Evolutionary conservation across 202 grass and related monocot species (phyloP).

Genomic region (Zoysia matrella): DNA sequence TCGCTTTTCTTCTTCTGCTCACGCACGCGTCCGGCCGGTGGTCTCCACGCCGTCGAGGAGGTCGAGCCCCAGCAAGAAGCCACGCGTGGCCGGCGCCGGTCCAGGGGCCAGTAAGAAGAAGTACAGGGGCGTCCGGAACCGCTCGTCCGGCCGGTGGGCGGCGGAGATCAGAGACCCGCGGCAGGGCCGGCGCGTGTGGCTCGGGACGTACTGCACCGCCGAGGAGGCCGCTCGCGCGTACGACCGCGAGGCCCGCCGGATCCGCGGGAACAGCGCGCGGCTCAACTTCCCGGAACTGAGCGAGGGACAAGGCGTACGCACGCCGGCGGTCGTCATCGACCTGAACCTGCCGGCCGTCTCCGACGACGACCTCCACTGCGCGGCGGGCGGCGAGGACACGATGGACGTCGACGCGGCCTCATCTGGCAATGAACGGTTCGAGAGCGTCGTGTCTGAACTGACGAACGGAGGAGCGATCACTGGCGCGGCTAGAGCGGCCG

Average conservation of each 20-base stretch:
- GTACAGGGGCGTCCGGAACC: conserved; percentile 49
- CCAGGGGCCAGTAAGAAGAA: background rate
- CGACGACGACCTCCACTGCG: background rate
- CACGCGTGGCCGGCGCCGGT: background rate
- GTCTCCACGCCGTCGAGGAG: background rate
- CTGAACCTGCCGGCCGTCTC: conserved; percentile 43
- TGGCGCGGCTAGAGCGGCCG: background rate
- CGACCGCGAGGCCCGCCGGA: conserved; percentile 38
- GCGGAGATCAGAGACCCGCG: background rate
- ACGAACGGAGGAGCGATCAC: background rate
- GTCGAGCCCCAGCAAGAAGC: background rate
- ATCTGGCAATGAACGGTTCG: background rate
- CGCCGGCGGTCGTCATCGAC: conserved; percentile 5
- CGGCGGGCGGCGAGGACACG: background rate
- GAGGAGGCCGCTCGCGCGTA: conserved; percentile 49
- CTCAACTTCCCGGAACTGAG: conserved; percentile 40
- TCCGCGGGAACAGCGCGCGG: too few relatives aligned
- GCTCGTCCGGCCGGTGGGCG: background rate
- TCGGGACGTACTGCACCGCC: conserved; percentile 42
- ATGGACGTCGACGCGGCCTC: background rate
- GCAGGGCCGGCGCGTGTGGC: conserved; percentile 39
- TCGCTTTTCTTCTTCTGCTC: too few relatives aligned
- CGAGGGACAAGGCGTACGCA: background rate
- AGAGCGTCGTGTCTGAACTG: conserved; percentile 8
- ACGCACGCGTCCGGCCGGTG: too few relatives aligned